Base-by-base conservation (phyloP, 805 yeast species). In the Wickerhamomyces pijperi region DNA sequence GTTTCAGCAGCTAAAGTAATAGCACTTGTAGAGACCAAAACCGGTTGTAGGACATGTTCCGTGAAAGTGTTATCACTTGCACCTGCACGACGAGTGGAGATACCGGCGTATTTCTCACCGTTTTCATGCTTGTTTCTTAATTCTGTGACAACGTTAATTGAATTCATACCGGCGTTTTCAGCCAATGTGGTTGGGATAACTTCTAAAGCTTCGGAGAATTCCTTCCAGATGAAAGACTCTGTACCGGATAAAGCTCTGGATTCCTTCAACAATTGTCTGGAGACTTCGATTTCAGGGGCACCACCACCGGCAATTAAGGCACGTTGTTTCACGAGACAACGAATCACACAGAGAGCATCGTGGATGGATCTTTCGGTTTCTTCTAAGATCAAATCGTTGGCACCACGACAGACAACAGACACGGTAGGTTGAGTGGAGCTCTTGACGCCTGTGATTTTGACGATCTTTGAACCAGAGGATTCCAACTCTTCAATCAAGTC, bases 301-400 rank as follows among this genome's bases (percentile, higher is more conserved):
- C 97, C 98, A 46, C 98, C 99, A 52, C 99, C 99, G 13, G 97
- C 96, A 64, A 92, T 87, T 56, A 96, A 84, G 52, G 90, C 78
- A 15, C 95, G 83, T 53, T 86, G 94, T 50, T 74, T 78, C 82
- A 58, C 94, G 67, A 46, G 82, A 70, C 40, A 86, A 94, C 17
- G 96, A 87, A 84, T 46, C 83, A 72, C 39, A 72, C 99, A 92
- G 42, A 92, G 71, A 0, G 98, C 97, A 62, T 92, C 99, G 55
- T 92, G 99, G 46, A 92, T 67, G 3, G 97, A 88, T 64, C 99
- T 80, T 59, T 92, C 99, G 31, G 97, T 78, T 66, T 92, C 99
- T 62, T 92, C 98, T 42, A 92, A 67, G 38, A 90, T 80, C 65
- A 86, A 74, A 46, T 71, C 71, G 61, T 92, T 92, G 40, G 97